Evolutionary conservation across 2,329 filamentous ascomycete species (phyloP), one percentile per base, ranked within the genome.

Genomic region (Onygenales sp.): DNA sequence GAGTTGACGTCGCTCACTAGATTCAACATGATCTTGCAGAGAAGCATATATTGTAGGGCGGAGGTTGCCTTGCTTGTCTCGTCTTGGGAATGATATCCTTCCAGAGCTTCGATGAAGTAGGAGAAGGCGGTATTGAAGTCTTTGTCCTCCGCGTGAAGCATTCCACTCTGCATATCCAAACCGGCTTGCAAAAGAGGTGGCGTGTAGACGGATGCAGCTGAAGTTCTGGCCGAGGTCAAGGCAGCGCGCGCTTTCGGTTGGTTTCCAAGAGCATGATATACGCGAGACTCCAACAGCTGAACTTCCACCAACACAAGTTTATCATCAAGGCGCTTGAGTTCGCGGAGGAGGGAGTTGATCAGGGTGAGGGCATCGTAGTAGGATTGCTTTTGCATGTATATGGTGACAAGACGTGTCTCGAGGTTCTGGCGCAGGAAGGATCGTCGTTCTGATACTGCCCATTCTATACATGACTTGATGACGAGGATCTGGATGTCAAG

Each of bases 1-100:
- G 87, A 84, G 74, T 92, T 95, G 70, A 98, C 92, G 71, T 98
- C 94, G 76, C 97, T 91, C 60, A 84, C 89, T 42, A 94, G 80
- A 75, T 98, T 98, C 63, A 98, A 81, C 94, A 98, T 98, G 72
- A 98, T 93, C 78, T 98, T 98, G 84, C 93, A 97, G 38, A 98
- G 84, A 52, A 98, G 82, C 93, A 98, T 98, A 79, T 98, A 98
- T 77, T 98, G 93, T 60, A 98, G 78, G 9, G 93, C 90, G 10
- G 92, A 89, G n/a, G 92, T 94, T n/a, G 94, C 93, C 73, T 91
- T 90, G 59, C 80, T 76, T 41, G 84, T 77, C 68, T 95, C 90
- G 61, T 98, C 93, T 70, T 95, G 90, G 46, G 86, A 85, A 74
- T 93, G 89, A 73, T 97, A 98, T 56, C 93, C 93, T 69, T 98